These are phyloP conservation scores for Cnidoscolus chayamansa DNA, from an alignment of 441 rosid genomes.

Conservation along the genomic window DNA sequence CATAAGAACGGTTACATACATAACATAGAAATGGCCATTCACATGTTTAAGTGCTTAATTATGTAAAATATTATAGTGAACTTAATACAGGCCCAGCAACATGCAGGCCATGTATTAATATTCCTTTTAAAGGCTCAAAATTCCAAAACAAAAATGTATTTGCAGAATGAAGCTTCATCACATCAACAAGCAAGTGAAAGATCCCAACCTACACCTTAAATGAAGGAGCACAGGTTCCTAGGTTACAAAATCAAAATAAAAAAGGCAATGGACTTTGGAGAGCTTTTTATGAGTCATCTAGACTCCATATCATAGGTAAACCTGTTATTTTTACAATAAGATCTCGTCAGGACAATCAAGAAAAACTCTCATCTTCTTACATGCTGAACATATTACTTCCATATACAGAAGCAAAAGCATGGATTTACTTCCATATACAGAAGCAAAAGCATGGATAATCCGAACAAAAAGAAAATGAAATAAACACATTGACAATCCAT, in stretches of 20 bases:
- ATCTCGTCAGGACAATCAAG: neutral
- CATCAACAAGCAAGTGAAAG: neutral
- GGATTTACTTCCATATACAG: too few relatives aligned
- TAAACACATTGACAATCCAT: neutral
- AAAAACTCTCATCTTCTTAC: neutral
- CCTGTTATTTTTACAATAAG: neutral
- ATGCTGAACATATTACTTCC: neutral
- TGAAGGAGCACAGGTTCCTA: neutral
- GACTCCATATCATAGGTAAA: neutral
- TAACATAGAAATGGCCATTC: neutral
- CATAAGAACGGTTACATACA: neutral
- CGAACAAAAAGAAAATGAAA: too few relatives aligned
- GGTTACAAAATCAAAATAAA: too few relatives aligned
- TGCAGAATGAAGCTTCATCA: neutral
- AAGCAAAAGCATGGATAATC: too few relatives aligned
- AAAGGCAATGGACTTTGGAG: neutral
- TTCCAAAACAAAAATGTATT: neutral
- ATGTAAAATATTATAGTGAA: neutral
- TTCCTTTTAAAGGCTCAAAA: neutral
- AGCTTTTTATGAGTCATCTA: neutral
- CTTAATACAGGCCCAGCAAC: neutral
- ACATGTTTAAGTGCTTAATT: neutral
- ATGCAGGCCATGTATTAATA: neutral
- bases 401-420: neutral
- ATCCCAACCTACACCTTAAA: neutral